phyloP scores from a whole-genome alignment of 1,139 yeast genomes.

The Geotrichum macrosporum region DNA sequence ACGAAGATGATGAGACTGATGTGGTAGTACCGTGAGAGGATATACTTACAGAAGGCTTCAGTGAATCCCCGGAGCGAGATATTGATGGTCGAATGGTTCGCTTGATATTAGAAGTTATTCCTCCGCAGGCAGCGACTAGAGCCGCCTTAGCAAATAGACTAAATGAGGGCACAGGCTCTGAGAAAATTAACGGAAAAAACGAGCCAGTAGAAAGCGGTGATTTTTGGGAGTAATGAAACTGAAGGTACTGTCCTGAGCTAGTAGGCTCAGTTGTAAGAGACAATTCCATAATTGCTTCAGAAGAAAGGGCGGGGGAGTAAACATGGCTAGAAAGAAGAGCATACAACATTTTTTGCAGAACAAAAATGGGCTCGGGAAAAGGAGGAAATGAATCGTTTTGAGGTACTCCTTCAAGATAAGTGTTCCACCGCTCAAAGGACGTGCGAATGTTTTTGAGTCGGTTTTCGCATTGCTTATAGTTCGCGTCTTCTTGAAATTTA shows the following conservation, averaged over 20 bases:
- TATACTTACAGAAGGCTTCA: neutral
- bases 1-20: slow-evolving; percentile 17
- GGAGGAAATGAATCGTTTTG: slow-evolving; percentile 39
- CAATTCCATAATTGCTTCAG: slow-evolving; percentile 36
- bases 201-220: slow-evolving; percentile 53
- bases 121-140: slow-evolving; percentile 37
- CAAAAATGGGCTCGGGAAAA: slow-evolving; percentile 33
- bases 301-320: slow-evolving; percentile 26
- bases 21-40: slow-evolving; percentile 8
- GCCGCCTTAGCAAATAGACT: slow-evolving; percentile 51
- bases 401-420: slow-evolving; percentile 47
- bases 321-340: slow-evolving; percentile 35
- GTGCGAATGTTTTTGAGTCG: slow-evolving; percentile 65
- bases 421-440: slow-evolving; percentile 79
- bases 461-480: slow-evolving; percentile 57
- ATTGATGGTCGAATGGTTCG: slow-evolving; percentile 18
- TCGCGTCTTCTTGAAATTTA: slow-evolving; percentile 37
- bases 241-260: slow-evolving; percentile 41
- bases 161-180: slow-evolving; percentile 50
- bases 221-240: slow-evolving; percentile 43
- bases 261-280: slow-evolving; percentile 48
- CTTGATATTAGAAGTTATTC: slow-evolving; percentile 13
- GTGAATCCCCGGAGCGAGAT: slow-evolving; percentile 5
- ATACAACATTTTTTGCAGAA: slow-evolving; percentile 38
- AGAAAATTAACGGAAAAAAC: slow-evolving; percentile 57